These are phyloP conservation scores for Immersiporthe knoxdaviesiana DNA, from an alignment of 2,329 filamentous ascomycete genomes.

Conservation along the genomic window DNA sequence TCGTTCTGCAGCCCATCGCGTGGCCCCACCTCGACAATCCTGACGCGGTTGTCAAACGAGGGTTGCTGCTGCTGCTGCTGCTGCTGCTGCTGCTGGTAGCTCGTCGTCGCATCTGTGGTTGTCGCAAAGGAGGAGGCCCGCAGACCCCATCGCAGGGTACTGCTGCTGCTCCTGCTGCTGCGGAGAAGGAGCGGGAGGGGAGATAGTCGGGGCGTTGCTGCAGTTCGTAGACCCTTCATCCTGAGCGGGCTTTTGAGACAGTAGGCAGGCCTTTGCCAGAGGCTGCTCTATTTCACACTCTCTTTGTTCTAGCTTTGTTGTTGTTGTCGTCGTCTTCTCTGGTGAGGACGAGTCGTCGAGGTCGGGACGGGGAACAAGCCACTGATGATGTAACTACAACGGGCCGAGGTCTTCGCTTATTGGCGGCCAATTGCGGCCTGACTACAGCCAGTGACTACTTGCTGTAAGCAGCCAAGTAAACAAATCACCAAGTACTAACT, in stretches of 20 bases:
- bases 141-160: slow-evolving; percentile 28
- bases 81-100: slow-evolving; percentile 29
- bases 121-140: slow-evolving; percentile 47
- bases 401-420: slow-evolving; percentile 1
- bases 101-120: slow-evolving; percentile 36
- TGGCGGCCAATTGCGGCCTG: neutral
- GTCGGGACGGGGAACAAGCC: neutral
- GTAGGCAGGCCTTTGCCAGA: slow-evolving; percentile 19
- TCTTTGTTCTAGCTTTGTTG: neutral
- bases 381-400: neutral
- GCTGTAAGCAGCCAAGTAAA: neutral
- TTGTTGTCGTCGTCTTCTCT: neutral
- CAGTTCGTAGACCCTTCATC: slow-evolving; percentile 26
- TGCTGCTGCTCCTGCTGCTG: neutral
- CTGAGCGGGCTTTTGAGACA: slow-evolving; percentile 7
- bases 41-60: slow-evolving; percentile 50
- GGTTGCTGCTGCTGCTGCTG: slow-evolving; percentile 29
- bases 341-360: neutral
- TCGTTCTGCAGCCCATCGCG: slow-evolving; percentile 89
- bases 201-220: neutral
- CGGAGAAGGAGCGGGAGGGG: slow-evolving; percentile 15
- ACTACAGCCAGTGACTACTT: too few species aligned
- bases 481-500: neutral
- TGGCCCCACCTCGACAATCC: slow-evolving; percentile 81
- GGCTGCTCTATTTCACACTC: slow-evolving; percentile 11